These are phyloP conservation scores for Auricularia sp. DNA, from an alignment of 768 basidiomycete species.

Conservation along the genomic window DNA sequence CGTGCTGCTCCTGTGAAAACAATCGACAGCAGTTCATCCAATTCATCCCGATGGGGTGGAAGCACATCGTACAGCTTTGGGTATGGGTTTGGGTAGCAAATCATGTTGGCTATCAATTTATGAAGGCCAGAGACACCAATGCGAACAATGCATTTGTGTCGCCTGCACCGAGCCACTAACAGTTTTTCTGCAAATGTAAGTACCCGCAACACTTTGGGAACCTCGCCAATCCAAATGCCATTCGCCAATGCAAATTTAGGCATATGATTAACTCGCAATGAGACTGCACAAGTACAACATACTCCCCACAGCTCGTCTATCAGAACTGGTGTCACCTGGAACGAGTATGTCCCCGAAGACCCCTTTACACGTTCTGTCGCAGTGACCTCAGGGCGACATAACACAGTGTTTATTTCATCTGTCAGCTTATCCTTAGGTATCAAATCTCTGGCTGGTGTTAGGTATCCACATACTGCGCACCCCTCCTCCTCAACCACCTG, in stretches of 20 bases:
- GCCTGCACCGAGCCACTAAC: constrained; percentile 17
- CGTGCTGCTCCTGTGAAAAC: constrained; percentile 20
- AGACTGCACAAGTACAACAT: too few relatives aligned
- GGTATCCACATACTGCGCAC: too few relatives aligned
- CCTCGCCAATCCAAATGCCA: constrained; percentile 27
- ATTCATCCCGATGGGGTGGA: constrained; percentile 12
- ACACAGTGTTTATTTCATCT: too few relatives aligned
- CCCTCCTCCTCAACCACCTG: too few relatives aligned
- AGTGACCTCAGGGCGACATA: too few relatives aligned
- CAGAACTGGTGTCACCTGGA: too few relatives aligned
- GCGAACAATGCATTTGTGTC: constrained; percentile 21
- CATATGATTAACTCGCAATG: not conserved
- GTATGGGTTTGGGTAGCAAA: constrained; percentile 15
- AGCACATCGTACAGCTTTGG: not conserved
- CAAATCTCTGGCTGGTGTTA: too few relatives aligned
- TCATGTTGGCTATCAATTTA: constrained; percentile 26
- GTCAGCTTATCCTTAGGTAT: too few relatives aligned
- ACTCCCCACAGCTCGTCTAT: too few relatives aligned
- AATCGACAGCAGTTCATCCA: constrained; percentile 24
- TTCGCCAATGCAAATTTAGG: constrained; percentile 23
- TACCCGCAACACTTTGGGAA: constrained; percentile 18
- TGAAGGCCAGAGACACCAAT: constrained; percentile 19
- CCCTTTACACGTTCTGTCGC: too few relatives aligned
- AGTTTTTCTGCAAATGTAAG: constrained; percentile 24
- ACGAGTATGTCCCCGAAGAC: too few relatives aligned